A percentile compares a stretch with the other conserved stretches of the same genome.
Evolutionary conservation across 257 asterid genomes (phyloP).

Genomic region (Salvia splendens): DNA sequence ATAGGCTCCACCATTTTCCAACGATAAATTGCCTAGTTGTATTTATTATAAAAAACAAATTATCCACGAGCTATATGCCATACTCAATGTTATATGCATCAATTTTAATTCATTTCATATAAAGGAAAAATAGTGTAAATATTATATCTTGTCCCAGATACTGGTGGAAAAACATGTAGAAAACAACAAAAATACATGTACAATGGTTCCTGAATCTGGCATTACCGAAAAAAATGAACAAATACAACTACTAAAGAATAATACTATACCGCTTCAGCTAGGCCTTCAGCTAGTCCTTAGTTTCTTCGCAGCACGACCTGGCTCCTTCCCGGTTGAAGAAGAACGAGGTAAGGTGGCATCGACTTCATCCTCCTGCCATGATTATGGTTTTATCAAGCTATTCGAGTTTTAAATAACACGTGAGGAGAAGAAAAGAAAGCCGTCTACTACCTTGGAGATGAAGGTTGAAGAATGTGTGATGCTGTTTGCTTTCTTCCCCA

Average conservation of each 20-base stretch:
- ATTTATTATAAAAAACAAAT: neutral
- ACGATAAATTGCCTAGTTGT: neutral
- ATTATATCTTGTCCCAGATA: slow-evolving; percentile 20
- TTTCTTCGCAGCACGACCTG: slow-evolving; percentile 62
- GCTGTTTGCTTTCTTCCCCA: slow-evolving; percentile 62
- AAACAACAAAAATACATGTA: slow-evolving; percentile 46
- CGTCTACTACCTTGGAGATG: slow-evolving; percentile 51
- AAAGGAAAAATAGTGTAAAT: too few species aligned
- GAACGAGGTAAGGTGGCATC: slow-evolving; percentile 42
- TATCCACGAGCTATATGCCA: neutral
- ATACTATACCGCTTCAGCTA: slow-evolving; percentile 39
- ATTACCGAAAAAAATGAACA: slow-evolving; percentile 36
- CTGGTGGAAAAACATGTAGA: slow-evolving; percentile 24
- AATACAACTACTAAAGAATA: slow-evolving; percentile 51
- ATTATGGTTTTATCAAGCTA: neutral
- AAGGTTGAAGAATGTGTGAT: slow-evolving; percentile 52
- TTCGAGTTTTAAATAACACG: neutral
- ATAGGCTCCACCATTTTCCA: slow-evolving; percentile 8
- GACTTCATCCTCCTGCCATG: slow-evolving; percentile 45
- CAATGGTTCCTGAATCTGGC: slow-evolving; percentile 47
- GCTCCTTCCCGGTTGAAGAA: slow-evolving; percentile 45
- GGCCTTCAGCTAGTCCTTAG: slow-evolving; percentile 64
- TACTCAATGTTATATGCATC: too few species aligned
- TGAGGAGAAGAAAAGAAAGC: neutral
- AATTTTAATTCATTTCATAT: too few species aligned